phyloP scores from a whole-genome alignment of 108 stramenopile genomes.

The Licmophora abbreviata region DNA sequence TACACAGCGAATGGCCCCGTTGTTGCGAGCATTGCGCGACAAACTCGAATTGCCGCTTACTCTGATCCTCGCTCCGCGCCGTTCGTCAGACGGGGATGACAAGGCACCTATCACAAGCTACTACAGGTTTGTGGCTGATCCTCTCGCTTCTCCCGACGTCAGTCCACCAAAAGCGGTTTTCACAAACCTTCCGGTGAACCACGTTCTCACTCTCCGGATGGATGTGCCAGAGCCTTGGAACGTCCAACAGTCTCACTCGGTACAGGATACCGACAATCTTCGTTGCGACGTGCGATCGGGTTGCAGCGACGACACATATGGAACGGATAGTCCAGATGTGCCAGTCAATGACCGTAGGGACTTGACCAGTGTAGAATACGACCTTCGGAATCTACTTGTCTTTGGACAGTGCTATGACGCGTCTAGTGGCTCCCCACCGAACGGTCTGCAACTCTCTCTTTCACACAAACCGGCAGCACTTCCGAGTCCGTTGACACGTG shows the following conservation, averaged over 20 bases:
- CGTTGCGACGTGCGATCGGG: conserved; percentile 68
- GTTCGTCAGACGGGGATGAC: conserved; percentile 47
- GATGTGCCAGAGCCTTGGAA: conserved; percentile 96
- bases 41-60: conserved; percentile 53
- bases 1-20: conserved; percentile 77
- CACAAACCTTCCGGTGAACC: conserved; percentile 74
- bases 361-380: conserved; percentile 74
- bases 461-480: conserved; percentile 28
- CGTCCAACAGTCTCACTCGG: conserved; percentile 75
- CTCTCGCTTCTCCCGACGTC: conserved; percentile 25
- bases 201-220: conserved; percentile 89
- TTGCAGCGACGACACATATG: conserved; percentile 49
- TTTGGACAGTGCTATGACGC: conserved; percentile 92
- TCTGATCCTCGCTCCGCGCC: conserved; percentile 57
- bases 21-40: conserved; percentile 73
- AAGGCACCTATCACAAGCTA: conserved; percentile 83
- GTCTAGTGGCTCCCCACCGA: conserved; percentile 59
- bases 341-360: conserved; percentile 10
- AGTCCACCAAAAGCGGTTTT: conserved; percentile 67
- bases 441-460: conserved; percentile 90
- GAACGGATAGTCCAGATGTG: not conserved
- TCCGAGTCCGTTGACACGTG: too few species aligned
- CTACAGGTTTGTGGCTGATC: conserved; percentile 89
- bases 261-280: conserved; percentile 95
- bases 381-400: conserved; percentile 76